A percentile compares a stretch with the other conserved stretches of the same genome.
Conservation (phyloP, 495 filamentous ascomycete species). For the Evernia prunastri region DNA sequence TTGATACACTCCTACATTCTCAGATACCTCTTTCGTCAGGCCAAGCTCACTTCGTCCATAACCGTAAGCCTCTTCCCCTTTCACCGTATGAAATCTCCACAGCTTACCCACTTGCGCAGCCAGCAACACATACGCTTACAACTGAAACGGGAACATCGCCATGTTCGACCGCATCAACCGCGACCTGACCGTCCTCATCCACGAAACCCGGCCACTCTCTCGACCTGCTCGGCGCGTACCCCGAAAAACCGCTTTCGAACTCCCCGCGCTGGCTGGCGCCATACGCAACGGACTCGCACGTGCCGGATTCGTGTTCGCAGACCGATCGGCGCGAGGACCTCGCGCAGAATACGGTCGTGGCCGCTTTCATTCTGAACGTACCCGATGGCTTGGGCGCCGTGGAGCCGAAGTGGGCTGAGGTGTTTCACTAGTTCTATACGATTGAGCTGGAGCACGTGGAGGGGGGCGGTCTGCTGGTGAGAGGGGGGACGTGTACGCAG, state of each 20-base stretch:
- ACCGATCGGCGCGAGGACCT: conserved; percentile 30
- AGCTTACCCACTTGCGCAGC: too few relatives aligned
- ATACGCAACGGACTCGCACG: conserved; percentile 28
- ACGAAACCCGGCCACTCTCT: conserved; percentile 32
- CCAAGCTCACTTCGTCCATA: too few relatives aligned
- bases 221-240: conserved; percentile 26
- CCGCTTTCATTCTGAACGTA: conserved; percentile 29
- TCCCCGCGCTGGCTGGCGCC: conserved; percentile 28
- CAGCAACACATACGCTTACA: conserved; percentile 8
- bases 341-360: conserved; percentile 31
- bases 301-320: conserved; percentile 27
- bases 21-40: too few relatives aligned
- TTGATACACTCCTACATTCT: too few relatives aligned
- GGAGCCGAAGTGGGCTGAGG: conserved; percentile 23
- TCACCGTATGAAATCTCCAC: too few relatives aligned
- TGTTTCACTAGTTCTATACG: conserved; percentile 29
- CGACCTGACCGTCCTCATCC: conserved; percentile 20
- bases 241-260: conserved; percentile 16
- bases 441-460: conserved; percentile 5
- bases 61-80: too few relatives aligned
- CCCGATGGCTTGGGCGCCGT: conserved; percentile 27
- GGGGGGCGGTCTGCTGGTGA: conserved; percentile 16
- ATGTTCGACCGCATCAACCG: conserved; percentile 24
- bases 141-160: conserved; percentile 24
- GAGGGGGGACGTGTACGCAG: conserved; percentile 16